A percentile compares a stretch with the other conserved stretches of the same genome.
Conservation (phyloP, 75 land plant species). For the Sequoia sempervirens region DNA sequence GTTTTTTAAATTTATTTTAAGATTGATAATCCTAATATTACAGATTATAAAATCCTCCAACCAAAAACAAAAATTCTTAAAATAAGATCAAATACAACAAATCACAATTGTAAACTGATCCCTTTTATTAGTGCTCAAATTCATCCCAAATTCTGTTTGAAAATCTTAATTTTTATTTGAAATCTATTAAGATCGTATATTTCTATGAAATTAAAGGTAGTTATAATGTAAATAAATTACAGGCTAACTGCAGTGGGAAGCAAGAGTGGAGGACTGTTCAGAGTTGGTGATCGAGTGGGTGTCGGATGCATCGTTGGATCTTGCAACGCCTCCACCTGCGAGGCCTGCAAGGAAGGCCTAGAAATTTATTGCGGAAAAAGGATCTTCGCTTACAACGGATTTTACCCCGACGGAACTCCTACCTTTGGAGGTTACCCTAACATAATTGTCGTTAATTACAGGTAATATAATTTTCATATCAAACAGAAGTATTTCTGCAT, state of each 20-base stretch:
- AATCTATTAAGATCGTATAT: no score
- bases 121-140: no score
- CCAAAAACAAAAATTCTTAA: no score
- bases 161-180: no score
- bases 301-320: slow-evolving; percentile 32
- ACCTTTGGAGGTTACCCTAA: slow-evolving; percentile 47
- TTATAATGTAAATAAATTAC: not conserved
- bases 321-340: slow-evolving; percentile 2
- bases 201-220: no score
- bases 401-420: slow-evolving; percentile 19
- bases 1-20: no score
- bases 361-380: slow-evolving; percentile 32
- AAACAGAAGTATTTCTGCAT: not conserved
- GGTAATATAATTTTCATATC: slow-evolving; percentile 4
- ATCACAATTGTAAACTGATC: no score
- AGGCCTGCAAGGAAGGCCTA: slow-evolving; percentile 10
- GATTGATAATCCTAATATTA: no score
- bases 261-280: not conserved
- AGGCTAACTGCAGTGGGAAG: slow-evolving; percentile 32
- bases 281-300: slow-evolving; percentile 33
- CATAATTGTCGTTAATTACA: slow-evolving; percentile 20
- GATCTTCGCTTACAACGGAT: slow-evolving; percentile 24
- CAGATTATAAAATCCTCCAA: no score
- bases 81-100: no score
- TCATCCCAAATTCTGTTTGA: no score